Base-by-base conservation (phyloP, 2,329 filamentous ascomycete species). In the Achaetomium macrosporum region DNA sequence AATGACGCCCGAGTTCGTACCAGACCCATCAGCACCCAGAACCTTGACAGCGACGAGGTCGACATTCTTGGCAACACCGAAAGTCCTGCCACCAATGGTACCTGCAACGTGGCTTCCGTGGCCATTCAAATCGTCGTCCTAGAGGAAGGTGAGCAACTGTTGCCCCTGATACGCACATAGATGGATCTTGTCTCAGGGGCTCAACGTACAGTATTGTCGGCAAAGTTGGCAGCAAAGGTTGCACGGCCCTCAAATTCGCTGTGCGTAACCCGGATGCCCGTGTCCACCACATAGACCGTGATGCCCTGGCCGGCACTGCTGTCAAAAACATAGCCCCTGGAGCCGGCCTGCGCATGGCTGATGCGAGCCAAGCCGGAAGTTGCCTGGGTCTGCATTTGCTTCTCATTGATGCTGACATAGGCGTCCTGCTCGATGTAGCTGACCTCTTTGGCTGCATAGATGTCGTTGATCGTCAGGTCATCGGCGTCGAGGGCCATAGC, bases 61-160 rank as follows among this genome's bases (percentile, higher is more conserved):
- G 51, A 74, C 75, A 50, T 75, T 76, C 70, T 83, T 83, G 61
- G 82, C 79, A 5, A 85, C 80, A 57, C 83, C 83, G 54, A 79
- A 84, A 2, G 77, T 83, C 49, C 69, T 71, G 33, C 81, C 79
- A 19, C 72, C 83, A 41, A 84, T 78, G 15, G 81, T 85, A 20
- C 81, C 83, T 10, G 81, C 75, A 25, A 83, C 80, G 69, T 85
- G 83, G 51, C 74, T 82, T 39, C 83, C 83, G 66, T 85, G 83
- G 12, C 82, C 82, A 61, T 83, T 80, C 58, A 77, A 72, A 50
- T 84, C 80, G 4, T 72, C 73, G 62, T 81, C 64, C 68, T 73
- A 36, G 12, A 16, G 10, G 30, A 7, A 16, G n/a, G 3, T 49
- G 17, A 55, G 55, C 40, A 58, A 41, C 11, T 16, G 7, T 9